Evolutionary conservation across 1,284 basidiomycete genomes (phyloP), one percentile per base, ranked within the genome.

Genomic region (Tremellales sp.): DNA sequence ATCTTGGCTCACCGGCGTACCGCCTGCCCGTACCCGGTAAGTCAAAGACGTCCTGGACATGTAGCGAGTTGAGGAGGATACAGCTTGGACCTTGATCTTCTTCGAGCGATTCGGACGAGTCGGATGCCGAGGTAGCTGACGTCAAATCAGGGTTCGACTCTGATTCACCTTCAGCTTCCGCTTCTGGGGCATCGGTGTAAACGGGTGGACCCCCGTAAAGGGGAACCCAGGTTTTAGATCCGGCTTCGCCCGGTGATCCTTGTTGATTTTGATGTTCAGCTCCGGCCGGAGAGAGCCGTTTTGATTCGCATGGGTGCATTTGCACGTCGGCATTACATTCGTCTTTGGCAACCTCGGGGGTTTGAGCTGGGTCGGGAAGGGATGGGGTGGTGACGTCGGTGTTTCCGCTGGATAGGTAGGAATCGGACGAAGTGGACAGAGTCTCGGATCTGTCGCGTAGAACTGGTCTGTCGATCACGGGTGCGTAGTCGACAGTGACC

Each of bases 41-140:
- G 24, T 73, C 65, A 40, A 75, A 68, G n/a, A 73, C 55, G 39
- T 73, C 70, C 39, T 67, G 64, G 1, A 65, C 68, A 45, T 69
- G 68, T 4, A 73, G 53, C 6, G 72, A 64, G 49, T 73, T 73
- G 47, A 70, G 61, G 25, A 75, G 54, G 22, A 74, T 64, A 44
- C 65, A 67, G 17, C 57, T 60, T 6, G 68, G 69, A n/a, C 57
- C 51, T 4, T 49, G 40, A 22, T 69, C 64, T 22, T 62, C 50
- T 13, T 54, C 54, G 4, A 43, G 33, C 13, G 33, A 52, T 27
- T 52, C 53, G 5, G 41, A 44, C 3, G 50, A 50, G 19, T 36
- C 33, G 33, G 33, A 36, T n/a, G n/a, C n/a, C n/a, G n/a, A 4
- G 22, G n/a, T n/a, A n/a, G n/a, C 21, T 24, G 36, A 21, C 24